phyloP scores from a whole-genome alignment of 345 rosid species.

The Hirschfeldia incana region DNA sequence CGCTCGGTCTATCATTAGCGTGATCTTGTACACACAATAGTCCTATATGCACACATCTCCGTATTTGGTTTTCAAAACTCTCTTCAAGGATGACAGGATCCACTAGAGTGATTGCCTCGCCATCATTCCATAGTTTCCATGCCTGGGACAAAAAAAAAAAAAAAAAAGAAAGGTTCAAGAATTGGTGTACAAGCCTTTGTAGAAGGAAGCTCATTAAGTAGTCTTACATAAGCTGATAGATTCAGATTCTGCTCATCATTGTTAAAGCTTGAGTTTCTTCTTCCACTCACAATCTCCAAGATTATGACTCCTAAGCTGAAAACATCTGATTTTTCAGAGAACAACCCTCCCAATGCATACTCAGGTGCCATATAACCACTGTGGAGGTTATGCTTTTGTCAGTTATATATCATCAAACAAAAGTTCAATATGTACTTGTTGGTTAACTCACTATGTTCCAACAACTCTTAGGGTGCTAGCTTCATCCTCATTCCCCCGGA shows the following conservation, averaged over 20 bases:
- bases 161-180: not conserved
- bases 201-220: not conserved
- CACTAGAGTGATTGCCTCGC: not conserved
- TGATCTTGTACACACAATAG: constrained; percentile 37
- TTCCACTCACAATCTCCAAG: constrained; percentile 45
- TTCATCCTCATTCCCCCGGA: constrained; percentile 42
- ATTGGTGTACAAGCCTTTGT: not conserved
- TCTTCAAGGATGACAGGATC: constrained; percentile 18
- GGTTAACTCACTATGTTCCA: constrained; percentile 46
- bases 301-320: constrained; percentile 50
- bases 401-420: not conserved
- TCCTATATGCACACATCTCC: constrained; percentile 30
- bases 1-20: constrained; percentile 37
- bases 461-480: constrained; percentile 50
- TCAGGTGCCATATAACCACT: constrained; percentile 54
- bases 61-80: constrained; percentile 14
- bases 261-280: constrained; percentile 37
- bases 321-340: constrained; percentile 51
- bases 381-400: not conserved
- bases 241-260: constrained; percentile 18
- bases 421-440: not conserved
- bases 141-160: constrained; percentile 12
- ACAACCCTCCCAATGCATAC: constrained; percentile 45
- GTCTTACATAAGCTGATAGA: constrained; percentile 40
- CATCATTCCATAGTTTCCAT: constrained; percentile 36